Base-by-base conservation (phyloP, 345 rosid genomes). In the Eucalyptus grandis region DNA sequence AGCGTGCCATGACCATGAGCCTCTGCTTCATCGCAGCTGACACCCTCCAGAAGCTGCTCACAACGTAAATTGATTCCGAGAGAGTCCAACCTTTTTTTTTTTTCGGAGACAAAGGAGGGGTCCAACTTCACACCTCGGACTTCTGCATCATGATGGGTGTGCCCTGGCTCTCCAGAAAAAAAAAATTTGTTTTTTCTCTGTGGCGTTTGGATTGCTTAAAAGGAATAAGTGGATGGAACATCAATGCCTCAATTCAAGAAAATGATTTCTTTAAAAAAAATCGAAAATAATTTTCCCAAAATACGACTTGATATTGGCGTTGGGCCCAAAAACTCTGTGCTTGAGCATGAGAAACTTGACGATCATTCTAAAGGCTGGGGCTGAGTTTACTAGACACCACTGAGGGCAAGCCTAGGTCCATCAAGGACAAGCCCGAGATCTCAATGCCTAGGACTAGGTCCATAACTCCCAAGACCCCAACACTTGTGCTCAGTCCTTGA, bases 61-160 rank as follows among this genome's bases (percentile, higher is more conserved):
- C 95, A 96, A 1, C 89, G 96, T 67, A 93, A 95, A 65, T 97
- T 94, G 30, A 98, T 98, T 7, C 99, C 99, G 5, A 19, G 24
- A 24, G 2, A 91, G 99, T 56, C 62, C 62, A 11, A 56, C 56
- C 9, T 3, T 16, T 16, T 16, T 15, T 50, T 51, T 50, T 53
- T 17, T 51, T 17, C 1, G 2, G 56, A 53, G 56, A 53, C 56
- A 53, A 19, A 53, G 56, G 30, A 26, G 88, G 97, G 96, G 9
- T 98, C 99, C n/a, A 98, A 96, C 90, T 98, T 98, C 54, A 98
- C 87, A 93, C 96, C 46, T 93, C 97, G 0, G 98, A 98, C 90
- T 95, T 98, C 77, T 96, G 96, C 91, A 93, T 97, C 4, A 95
- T 97, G 93, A 95, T 96, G 98, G 98, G 97, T 1, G 93, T 94